Percentiles rank a stretch among this genome's conserved stretches.
These are phyloP conservation scores for Cordia subcordata DNA, from an alignment of 257 asterid species.

Conservation along the genomic window DNA sequence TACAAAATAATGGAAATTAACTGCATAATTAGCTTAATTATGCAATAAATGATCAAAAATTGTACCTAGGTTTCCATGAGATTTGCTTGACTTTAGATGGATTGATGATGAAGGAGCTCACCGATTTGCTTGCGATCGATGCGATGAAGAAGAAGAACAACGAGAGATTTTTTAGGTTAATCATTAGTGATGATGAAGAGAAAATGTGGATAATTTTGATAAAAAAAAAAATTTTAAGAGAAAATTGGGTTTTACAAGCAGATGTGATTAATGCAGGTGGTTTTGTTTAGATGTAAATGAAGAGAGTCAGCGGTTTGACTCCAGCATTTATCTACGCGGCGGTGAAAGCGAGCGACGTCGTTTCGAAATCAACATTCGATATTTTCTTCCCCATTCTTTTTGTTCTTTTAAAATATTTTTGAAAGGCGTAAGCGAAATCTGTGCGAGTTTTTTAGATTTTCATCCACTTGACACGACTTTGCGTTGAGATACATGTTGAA, in stretches of 20 bases:
- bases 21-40: neutral
- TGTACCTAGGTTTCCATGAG: constrained; percentile 89
- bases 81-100: constrained; percentile 83
- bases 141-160: constrained; percentile 38
- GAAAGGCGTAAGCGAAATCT: too few relatives aligned
- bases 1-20: neutral
- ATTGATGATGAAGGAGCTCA: constrained; percentile 58
- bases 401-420: too few relatives aligned
- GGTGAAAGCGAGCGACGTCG: neutral
- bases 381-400: too few relatives aligned
- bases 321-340: neutral
- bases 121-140: constrained; percentile 39
- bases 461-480: too few relatives aligned
- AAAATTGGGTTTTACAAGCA: neutral
- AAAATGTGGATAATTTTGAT: neutral
- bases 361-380: too few relatives aligned
- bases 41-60: neutral
- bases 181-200: neutral
- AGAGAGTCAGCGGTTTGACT: too few relatives aligned
- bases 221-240: too few relatives aligned
- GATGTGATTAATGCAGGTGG: neutral
- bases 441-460: too few relatives aligned
- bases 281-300: neutral
- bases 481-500: too few relatives aligned
- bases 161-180: constrained; percentile 22